Evolutionary conservation across 2,329 filamentous ascomycete species (phyloP).

Genomic region (Calonectria pteridis): DNA sequence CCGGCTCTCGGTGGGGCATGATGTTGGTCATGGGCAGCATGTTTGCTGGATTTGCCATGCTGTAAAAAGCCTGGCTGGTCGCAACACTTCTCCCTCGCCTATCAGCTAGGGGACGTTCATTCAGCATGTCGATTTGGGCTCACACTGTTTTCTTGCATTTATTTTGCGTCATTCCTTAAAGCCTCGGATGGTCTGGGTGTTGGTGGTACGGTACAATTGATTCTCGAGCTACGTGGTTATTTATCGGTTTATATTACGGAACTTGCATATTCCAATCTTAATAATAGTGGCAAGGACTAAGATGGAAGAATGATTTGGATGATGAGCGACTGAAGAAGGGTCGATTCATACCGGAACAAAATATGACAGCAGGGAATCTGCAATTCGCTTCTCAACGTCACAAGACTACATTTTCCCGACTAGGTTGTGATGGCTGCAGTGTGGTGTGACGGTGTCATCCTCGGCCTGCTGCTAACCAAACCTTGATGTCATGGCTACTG

Average conservation of each 20-base stretch:
- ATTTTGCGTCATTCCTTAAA: conserved; percentile 37
- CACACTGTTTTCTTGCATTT: conserved; percentile 35
- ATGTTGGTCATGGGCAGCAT: conserved; percentile 53
- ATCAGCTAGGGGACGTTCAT: not conserved
- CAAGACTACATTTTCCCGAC: not conserved
- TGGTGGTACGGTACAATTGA: conserved; percentile 35
- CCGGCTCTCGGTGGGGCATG: conserved; percentile 54
- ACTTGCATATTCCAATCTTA: conserved; percentile 32
- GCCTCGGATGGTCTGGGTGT: conserved; percentile 45
- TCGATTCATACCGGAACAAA: conserved; percentile 22
- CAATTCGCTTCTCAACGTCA: not conserved
- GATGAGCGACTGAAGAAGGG: not conserved
- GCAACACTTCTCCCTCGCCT: not conserved
- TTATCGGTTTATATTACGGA: conserved; percentile 15
- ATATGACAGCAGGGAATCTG: conserved; percentile 25
- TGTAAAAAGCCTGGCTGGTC: conserved; percentile 41
- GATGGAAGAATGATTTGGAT: conserved; percentile 7
- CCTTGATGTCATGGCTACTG: not conserved
- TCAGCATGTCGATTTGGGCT: conserved; percentile 25
- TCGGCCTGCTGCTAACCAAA: not conserved
- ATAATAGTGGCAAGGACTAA: conserved; percentile 36
- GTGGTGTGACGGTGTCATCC: not conserved
- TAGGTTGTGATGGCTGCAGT: not conserved
- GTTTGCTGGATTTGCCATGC: conserved; percentile 56
- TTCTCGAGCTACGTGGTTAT: conserved; percentile 30